phyloP scores from a whole-genome alignment of 805 yeast species.

The Grigorovia yakushimaensis region DNA sequence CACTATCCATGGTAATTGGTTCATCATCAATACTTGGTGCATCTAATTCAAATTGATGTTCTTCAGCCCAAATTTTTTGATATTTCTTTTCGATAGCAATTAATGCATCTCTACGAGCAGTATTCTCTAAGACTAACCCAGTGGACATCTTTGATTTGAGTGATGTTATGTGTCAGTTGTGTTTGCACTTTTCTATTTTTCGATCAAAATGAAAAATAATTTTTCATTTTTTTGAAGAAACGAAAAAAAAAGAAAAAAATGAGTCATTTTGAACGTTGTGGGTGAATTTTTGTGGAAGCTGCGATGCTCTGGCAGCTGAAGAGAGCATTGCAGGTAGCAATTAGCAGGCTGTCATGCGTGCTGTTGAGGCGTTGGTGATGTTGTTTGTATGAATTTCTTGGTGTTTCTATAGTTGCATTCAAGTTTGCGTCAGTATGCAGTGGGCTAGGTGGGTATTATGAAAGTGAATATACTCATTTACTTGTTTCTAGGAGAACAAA shows the following conservation, averaged over 20 bases:
- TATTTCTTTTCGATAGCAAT: slow-evolving; percentile 82
- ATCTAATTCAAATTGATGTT: slow-evolving; percentile 74
- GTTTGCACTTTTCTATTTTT: background rate
- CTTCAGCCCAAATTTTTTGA: slow-evolving; percentile 80
- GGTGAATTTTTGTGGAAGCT: too few relatives aligned
- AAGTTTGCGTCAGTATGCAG: too few relatives aligned
- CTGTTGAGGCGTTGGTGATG: too few relatives aligned
- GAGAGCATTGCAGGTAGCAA: too few relatives aligned
- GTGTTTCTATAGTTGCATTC: too few relatives aligned
- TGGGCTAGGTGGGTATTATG: too few relatives aligned
- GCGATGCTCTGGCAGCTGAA: too few relatives aligned
- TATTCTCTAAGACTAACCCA: slow-evolving; percentile 40
- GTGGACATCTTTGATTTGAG: slow-evolving; percentile 15
- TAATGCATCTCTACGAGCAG: slow-evolving; percentile 90
- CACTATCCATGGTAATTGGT: slow-evolving; percentile 44
- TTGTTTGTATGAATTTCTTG: too few relatives aligned
- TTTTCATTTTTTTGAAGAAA: too few relatives aligned
- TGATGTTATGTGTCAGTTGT: background rate
- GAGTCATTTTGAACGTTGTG: background rate
- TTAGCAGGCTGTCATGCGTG: too few relatives aligned
- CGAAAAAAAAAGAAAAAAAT: background rate
- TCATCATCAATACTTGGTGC: slow-evolving; percentile 72
- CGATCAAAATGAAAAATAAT: background rate
- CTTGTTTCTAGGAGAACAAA: too few relatives aligned
- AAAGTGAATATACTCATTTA: too few relatives aligned